Base-by-base conservation (phyloP, 192 early-diverging fungal species). In the Coemansia sp. region DNA sequence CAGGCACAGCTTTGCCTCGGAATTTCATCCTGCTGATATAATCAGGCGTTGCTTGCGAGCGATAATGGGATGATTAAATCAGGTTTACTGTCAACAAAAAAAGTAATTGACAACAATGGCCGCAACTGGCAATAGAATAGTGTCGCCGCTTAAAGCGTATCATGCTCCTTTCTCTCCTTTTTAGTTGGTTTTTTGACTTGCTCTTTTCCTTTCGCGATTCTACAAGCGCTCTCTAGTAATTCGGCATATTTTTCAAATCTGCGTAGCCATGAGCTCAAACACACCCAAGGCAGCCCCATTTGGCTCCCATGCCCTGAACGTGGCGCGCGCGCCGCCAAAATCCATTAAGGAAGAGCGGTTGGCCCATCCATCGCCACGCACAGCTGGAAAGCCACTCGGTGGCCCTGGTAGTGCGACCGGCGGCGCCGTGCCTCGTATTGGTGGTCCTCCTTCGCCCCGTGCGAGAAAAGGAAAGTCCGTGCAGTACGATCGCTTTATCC, bases 401-500 rank as follows among this genome's bases (percentile, higher is more conserved):
- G 61, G 65, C 35, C 42, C 56, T 1, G 25, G 39, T 29, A 36
- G 54, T 17, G 54, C 32, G 6, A 24, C 54, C 11, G 68, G 25
- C 7, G 41, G 70, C 45, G 27, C 60, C 4, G 51, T 37, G 9
- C 39, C 53, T 14, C 58, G 70, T 9, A 25, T 35, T 2, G 40
- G 39, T 15, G 67, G 64, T 6, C 71, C 77, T 0, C 60, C 72
- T 22, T 74, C 72, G 59, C 77, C 65, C 14, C 72, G 77, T 14
- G 49, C 51, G 25, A 69, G 69, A 38, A 76, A 75, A 43, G 12
- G 71, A 45, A 81, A 81, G 65, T n/a, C 68, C 1, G 57, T 73
- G n/a, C 74, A 90, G 81, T 88, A 89, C 69, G 96, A 97, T 70
- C 87, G 96, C 20, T 96, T 96, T 76, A 95, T 97, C 63, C 94